These are phyloP conservation scores for Xylaria castorea DNA, from an alignment of 495 filamentous ascomycete species.

Conservation along the genomic window DNA sequence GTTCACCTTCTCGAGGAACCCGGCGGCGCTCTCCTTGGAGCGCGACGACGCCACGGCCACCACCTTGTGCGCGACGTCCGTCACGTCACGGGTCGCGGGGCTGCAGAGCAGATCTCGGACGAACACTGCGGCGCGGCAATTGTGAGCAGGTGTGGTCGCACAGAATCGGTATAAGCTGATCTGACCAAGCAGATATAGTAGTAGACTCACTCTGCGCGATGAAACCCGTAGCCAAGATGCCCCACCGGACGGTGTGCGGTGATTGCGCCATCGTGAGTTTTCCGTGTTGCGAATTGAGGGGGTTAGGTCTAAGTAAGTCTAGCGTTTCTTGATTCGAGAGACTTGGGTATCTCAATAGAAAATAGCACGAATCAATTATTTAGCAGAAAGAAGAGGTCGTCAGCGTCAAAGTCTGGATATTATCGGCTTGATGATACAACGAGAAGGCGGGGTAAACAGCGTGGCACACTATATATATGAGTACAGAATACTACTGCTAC, in stretches of 20 bases:
- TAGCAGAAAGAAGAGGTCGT: neutral
- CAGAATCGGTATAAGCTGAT: neutral
- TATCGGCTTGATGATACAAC: constrained; percentile 6
- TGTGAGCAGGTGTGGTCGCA: constrained; percentile 11
- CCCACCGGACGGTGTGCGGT: constrained; percentile 73
- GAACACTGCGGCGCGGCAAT: constrained; percentile 61
- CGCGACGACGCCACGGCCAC: constrained; percentile 84
- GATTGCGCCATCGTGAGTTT: constrained; percentile 48
- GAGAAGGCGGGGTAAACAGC: constrained; percentile 23
- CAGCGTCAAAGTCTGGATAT: neutral
- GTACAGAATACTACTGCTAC: neutral
- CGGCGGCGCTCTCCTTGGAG: constrained; percentile 67
- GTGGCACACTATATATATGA: neutral
- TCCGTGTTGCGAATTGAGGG: neutral
- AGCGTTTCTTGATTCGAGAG: neutral
- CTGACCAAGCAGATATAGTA: neutral
- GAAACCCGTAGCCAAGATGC: constrained; percentile 83
- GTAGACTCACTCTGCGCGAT: constrained; percentile 71
- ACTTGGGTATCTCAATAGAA: neutral
- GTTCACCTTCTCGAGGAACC: constrained; percentile 73
- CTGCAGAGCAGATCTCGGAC: constrained; percentile 81
- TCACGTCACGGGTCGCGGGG: constrained; percentile 71
- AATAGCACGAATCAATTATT: neutral
- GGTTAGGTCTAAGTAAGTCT: neutral
- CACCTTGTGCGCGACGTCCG: constrained; percentile 79